These are phyloP conservation scores for Raphanus sativus DNA, from an alignment of 345 rosid species.

Conservation along the genomic window DNA sequence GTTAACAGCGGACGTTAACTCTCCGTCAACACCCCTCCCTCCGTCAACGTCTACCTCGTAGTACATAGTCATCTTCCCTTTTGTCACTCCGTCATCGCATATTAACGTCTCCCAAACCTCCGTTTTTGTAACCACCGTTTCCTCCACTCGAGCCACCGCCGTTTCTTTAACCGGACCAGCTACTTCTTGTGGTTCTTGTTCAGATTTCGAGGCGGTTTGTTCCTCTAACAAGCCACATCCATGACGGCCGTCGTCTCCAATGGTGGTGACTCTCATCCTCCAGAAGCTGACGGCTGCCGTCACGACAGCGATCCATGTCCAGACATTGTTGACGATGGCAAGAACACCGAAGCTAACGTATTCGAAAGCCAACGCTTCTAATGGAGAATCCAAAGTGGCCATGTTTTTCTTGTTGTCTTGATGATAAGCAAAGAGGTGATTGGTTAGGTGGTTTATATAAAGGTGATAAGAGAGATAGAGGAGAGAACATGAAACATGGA, in stretches of 20 bases:
- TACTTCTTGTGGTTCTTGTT: not conserved
- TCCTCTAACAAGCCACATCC: not conserved
- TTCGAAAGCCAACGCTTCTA: constrained; percentile 35
- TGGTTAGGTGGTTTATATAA: not conserved
- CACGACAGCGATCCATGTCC: constrained; percentile 42
- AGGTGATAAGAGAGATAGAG: not conserved
- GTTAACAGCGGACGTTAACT: constrained; percentile 19
- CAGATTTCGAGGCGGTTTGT: not conserved
- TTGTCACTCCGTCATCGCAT: constrained; percentile 33
- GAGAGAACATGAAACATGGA: not conserved
- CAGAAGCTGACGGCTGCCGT: constrained; percentile 47
- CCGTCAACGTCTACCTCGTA: constrained; percentile 27
- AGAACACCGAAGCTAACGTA: constrained; percentile 14
- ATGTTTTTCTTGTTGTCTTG: not conserved
- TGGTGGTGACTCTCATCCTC: constrained; percentile 26
- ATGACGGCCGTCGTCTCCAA: not conserved
- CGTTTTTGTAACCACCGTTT: not conserved
- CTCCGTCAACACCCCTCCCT: constrained; percentile 5
- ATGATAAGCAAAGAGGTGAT: not conserved
- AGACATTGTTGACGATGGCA: constrained; percentile 28
- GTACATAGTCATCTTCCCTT: constrained; percentile 34
- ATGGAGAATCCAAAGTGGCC: constrained; percentile 31
- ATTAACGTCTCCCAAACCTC: constrained; percentile 1
- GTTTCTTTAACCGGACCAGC: not conserved
- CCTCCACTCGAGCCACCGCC: not conserved